Base-by-base conservation (phyloP, 2,329 filamentous ascomycete genomes). In the Phaeosphaeriaceae sp. region DNA sequence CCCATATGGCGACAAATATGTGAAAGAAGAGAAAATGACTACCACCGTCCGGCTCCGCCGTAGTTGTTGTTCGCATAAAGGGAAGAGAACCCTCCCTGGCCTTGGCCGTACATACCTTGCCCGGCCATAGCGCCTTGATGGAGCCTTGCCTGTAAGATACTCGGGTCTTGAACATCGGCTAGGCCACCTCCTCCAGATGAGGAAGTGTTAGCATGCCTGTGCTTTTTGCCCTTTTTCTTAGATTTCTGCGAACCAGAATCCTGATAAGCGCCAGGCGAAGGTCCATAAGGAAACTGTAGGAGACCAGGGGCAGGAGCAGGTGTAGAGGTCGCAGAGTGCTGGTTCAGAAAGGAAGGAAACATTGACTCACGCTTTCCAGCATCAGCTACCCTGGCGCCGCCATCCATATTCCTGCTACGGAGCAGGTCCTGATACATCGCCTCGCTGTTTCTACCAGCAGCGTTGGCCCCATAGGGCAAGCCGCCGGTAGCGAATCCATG, bases 171-270 rank as follows among this genome's bases (percentile, higher is more conserved):
- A 93, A 97, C 92, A 96, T 98, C 93, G 85, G 96, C 93, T 94
- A 97, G 89, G 86, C 92, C 93, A 91, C 92, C 92, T 88, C 93
- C 93, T 86, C 91, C 91, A 89, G 93, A 96, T 89, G 94, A 98
- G 91, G 93, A 97, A 94, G 94, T 97, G 92, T 97, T 97, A 95
- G 93, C 94, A 90, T 97, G 93, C 89, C 93, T 96, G 87, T 97
- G 94, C 92, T 97, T 97, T 89, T 97, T 97, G 86, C 93, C 93
- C 92, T 97, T 97, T 89, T 97, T 97, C 90, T 96, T 97, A 88
- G 96, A 93, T 89, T 97, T 96, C 84, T 91, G 90, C 78, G 82
- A 81, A 84, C 91, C 91, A 84, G 90, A 89, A 80, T 96, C 93
- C 89, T 93, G 91, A 84, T 92, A 92, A 83, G 88, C 87, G 85